Evolutionary conservation across 2,329 filamentous ascomycete genomes (phyloP).

Genomic region (Leptographium galeiforme): DNA sequence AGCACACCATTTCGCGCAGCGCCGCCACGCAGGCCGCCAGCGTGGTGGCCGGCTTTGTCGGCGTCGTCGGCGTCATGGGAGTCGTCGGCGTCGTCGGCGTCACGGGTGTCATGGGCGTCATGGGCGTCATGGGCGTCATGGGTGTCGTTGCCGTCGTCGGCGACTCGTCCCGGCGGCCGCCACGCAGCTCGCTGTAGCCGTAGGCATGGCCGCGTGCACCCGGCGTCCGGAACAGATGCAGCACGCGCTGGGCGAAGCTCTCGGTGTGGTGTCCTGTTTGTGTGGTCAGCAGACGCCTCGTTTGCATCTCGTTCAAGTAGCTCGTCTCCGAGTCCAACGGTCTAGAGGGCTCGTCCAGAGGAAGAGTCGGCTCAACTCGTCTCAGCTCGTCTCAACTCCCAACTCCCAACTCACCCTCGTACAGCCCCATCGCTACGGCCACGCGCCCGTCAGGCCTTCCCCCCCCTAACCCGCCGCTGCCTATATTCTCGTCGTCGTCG

Average conservation of each 20-base stretch:
- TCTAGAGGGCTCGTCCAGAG: too few species aligned
- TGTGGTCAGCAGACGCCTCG: too few species aligned
- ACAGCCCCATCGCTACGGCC: too few species aligned
- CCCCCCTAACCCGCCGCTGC: not conserved
- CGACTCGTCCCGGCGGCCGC: not conserved
- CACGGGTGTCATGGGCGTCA: too few species aligned
- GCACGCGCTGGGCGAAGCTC: not conserved
- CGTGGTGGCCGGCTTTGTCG: not conserved
- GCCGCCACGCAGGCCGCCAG: not conserved
- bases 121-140: too few species aligned
- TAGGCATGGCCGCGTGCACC: not conserved
- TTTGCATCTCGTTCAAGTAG: too few species aligned
- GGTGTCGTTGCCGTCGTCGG: too few species aligned
- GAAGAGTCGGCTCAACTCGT: too few species aligned
- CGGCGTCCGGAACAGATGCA: not conserved
- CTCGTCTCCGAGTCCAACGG: too few species aligned
- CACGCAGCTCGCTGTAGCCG: not conserved
- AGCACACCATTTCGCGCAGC: constrained; percentile 38
- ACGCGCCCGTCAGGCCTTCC: too few species aligned
- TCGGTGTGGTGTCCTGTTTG: not conserved
- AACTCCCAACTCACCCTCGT: not conserved
- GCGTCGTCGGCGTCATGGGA: not conserved
- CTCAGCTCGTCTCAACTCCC: too few species aligned
- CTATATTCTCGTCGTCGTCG: constrained; percentile 1
- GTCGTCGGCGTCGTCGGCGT: too few species aligned